Percentiles rank a stretch among this genome's conserved stretches.
These are phyloP conservation scores for Hypoxylon subgilvum DNA, from an alignment of 495 filamentous ascomycete genomes.

Conservation along the genomic window DNA sequence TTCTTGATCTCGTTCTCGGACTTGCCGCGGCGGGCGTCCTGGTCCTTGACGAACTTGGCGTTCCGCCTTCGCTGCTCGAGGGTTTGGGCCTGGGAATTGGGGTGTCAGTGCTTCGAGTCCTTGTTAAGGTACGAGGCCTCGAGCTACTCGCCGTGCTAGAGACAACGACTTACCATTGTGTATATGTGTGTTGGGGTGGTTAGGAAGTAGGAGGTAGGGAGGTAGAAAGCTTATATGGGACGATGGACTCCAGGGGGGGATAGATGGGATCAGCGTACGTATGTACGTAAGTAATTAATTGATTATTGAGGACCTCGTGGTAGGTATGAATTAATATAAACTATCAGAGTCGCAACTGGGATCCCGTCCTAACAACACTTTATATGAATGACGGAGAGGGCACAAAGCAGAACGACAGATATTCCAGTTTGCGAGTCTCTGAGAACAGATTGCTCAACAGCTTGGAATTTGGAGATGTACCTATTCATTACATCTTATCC, in stretches of 20 bases:
- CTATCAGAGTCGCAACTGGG: constrained; percentile 11
- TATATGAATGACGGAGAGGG: constrained; percentile 2
- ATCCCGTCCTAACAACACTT: constrained; percentile 12
- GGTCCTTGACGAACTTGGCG: constrained; percentile 77
- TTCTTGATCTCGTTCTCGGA: constrained; percentile 71
- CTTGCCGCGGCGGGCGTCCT: constrained; percentile 84
- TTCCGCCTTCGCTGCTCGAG: constrained; percentile 90
- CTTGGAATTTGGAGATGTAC: constrained; percentile 32
- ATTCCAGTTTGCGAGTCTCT: constrained; percentile 23
- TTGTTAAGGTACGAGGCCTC: neutral
- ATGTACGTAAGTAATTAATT: neutral
- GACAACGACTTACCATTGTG: constrained; percentile 34
- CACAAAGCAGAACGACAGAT: constrained; percentile 4
- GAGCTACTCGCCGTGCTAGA: no score
- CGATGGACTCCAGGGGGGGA: neutral
- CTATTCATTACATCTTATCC: no score
- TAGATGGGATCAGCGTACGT: neutral
- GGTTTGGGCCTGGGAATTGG: constrained; percentile 77
- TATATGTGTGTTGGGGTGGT: constrained; percentile 3
- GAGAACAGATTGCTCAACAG: constrained; percentile 33
- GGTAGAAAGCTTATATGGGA: neutral
- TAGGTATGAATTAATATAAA: constrained; percentile 20
- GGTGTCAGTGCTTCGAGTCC: neutral
- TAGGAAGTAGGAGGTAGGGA: neutral
- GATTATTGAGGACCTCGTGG: neutral